Percentiles rank a stretch among this genome's conserved stretches.
Conservation (phyloP, 257 asterid genomes). For the Hygrophila difformis region DNA sequence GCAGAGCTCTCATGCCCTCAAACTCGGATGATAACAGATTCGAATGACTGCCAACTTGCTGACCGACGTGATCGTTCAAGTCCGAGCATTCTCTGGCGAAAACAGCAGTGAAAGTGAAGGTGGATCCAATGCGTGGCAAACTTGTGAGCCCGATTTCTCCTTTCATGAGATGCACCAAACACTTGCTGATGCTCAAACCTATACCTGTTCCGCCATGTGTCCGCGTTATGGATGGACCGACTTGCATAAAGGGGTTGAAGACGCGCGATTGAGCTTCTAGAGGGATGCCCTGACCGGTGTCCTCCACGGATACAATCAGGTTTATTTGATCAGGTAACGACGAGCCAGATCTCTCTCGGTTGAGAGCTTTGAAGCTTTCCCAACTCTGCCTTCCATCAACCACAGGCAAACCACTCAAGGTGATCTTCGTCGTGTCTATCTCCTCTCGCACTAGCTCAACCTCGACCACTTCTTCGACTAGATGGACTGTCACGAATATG, state of each 20-base stretch:
- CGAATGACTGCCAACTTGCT: constrained; percentile 22
- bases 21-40: constrained; percentile 43
- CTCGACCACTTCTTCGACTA: constrained; percentile 54
- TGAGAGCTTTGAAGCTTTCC: constrained; percentile 41
- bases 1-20: constrained; percentile 61
- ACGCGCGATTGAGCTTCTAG: constrained; percentile 65
- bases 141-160: constrained; percentile 89
- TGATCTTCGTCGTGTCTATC: constrained; percentile 21
- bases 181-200: constrained; percentile 92
- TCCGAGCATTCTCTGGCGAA: constrained; percentile 33
- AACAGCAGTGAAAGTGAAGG: constrained; percentile 85
- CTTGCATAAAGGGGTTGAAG: constrained; percentile 93
- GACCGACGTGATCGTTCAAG: constrained; percentile 27
- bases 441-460: constrained; percentile 26
- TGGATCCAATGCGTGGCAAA: constrained; percentile 66
- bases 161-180: constrained; percentile 93
- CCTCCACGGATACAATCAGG: constrained; percentile 84
- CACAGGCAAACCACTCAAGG: constrained; percentile 78
- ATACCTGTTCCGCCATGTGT: constrained; percentile 92
- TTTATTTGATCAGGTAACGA: constrained; percentile 43
- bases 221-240: constrained; percentile 83
- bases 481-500: constrained; percentile 76
- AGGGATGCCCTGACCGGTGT: constrained; percentile 92
- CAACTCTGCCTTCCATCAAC: constrained; percentile 71
- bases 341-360: constrained; percentile 35